phyloP scores from a whole-genome alignment of 2,329 filamentous ascomycete species.

The Colletotrichum chlorophyti region DNA sequence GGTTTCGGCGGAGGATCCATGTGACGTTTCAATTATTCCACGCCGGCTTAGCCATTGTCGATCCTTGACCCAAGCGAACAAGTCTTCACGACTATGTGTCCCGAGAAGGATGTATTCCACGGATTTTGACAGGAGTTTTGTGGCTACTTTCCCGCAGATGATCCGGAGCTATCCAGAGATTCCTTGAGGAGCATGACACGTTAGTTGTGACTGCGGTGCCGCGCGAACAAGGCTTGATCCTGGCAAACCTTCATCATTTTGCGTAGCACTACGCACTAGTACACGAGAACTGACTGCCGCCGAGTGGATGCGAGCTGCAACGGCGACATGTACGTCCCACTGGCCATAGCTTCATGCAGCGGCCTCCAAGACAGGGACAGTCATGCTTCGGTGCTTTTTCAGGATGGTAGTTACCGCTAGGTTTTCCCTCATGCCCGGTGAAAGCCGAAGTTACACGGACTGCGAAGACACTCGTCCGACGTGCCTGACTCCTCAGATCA shows the following conservation, averaged over 20 bases:
- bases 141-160: no score
- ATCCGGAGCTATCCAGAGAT: no score
- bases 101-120: no score
- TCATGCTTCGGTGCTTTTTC: no score
- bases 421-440: constrained; percentile 2
- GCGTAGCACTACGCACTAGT: no score
- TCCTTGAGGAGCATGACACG: no score
- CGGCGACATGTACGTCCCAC: background rate
- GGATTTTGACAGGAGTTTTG: no score
- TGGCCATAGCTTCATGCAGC: constrained; percentile 25
- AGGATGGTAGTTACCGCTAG: no score
- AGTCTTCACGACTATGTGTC: no score
- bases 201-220: no score
- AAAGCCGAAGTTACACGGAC: constrained; percentile 2
- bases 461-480: background rate
- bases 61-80: no score
- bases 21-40: background rate
- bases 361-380: background rate
- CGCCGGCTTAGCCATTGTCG: no score
- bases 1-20: background rate
- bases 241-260: background rate
- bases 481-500: background rate
- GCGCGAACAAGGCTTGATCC: background rate
- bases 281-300: background rate
- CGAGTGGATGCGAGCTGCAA: background rate